These are phyloP conservation scores for Fusarium buxicola DNA, from an alignment of 2,329 filamentous ascomycete species.

Conservation along the genomic window DNA sequence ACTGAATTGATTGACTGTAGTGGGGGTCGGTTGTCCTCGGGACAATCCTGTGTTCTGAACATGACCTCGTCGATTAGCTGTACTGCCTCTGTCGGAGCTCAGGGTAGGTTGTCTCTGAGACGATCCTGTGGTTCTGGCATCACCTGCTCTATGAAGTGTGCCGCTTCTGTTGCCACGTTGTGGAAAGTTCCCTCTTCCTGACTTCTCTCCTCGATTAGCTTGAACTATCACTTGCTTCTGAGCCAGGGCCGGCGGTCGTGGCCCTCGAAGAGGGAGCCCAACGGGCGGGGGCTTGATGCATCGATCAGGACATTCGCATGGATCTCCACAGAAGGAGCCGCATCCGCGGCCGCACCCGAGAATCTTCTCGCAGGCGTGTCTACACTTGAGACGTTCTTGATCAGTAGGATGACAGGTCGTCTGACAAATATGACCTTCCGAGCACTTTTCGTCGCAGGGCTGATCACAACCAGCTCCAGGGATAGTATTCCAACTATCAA, in stretches of 20 bases:
- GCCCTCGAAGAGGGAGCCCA: neutral
- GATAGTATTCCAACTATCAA: slow-evolving; percentile 62
- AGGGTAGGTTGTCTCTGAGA: too few relatives aligned
- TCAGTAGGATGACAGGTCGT: slow-evolving; percentile 32
- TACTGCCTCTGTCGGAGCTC: too few relatives aligned
- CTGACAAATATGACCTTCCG: slow-evolving; percentile 38
- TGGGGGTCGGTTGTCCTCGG: neutral
- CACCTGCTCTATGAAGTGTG: neutral
- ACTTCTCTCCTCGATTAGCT: neutral
- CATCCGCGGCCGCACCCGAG: slow-evolving; percentile 39
- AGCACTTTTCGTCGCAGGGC: slow-evolving; percentile 30
- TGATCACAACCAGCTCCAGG: slow-evolving; percentile 34
- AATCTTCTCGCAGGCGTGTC: slow-evolving; percentile 23
- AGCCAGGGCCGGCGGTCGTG: neutral
- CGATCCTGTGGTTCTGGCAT: neutral
- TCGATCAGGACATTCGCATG: slow-evolving; percentile 29
- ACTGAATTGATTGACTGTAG: too few relatives aligned
- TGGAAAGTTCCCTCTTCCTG: neutral
- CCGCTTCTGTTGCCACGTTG: neutral
- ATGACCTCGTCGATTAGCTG: neutral
- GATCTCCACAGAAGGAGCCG: slow-evolving; percentile 25
- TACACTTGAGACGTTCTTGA: slow-evolving; percentile 48
- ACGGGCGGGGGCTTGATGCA: slow-evolving; percentile 16
- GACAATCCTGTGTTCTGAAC: neutral
- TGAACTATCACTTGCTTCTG: neutral